Evolutionary conservation across 208 protist genomes (phyloP).

Genomic region (Crithidia brevicula): DNA sequence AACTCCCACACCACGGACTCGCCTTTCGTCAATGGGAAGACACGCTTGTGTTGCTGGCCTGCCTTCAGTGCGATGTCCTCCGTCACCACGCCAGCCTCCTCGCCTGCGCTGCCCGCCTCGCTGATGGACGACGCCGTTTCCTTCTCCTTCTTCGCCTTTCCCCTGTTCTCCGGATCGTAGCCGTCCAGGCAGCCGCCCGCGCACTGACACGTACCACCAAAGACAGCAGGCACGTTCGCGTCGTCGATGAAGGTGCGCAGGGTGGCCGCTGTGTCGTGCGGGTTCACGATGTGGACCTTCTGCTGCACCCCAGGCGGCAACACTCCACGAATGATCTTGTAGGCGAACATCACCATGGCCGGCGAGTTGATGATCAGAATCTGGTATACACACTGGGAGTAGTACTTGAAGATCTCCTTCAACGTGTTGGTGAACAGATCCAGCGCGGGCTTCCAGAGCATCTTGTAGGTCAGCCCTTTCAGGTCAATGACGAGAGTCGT

Average conservation of each 20-base stretch:
- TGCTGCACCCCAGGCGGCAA: slow-evolving; percentile 34
- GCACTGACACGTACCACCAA: slow-evolving; percentile 60
- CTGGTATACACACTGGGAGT: slow-evolving; percentile 54
- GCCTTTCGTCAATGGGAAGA: slow-evolving; percentile 31
- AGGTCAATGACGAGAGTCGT: slow-evolving; percentile 54
- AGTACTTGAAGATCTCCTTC: slow-evolving; percentile 37
- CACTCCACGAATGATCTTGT: slow-evolving; percentile 53
- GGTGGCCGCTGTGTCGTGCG: slow-evolving; percentile 39
- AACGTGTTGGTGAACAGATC: slow-evolving; percentile 49
- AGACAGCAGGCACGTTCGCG: slow-evolving; percentile 41
- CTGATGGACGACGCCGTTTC: background rate
- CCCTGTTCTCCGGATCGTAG: slow-evolving; percentile 26
- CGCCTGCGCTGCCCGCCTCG: slow-evolving; percentile 1
- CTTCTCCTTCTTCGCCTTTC: background rate
- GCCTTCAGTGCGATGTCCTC: slow-evolving; percentile 48
- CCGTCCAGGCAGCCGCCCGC: slow-evolving; percentile 39
- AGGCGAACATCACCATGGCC: slow-evolving; percentile 58
- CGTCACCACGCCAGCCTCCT: slow-evolving; percentile 33
- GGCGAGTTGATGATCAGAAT: slow-evolving; percentile 67
- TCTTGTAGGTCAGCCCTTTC: slow-evolving; percentile 54
- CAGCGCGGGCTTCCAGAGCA: slow-evolving; percentile 64
- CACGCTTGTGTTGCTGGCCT: slow-evolving; percentile 34
- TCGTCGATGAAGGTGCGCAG: slow-evolving; percentile 48
- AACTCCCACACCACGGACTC: slow-evolving; percentile 65
- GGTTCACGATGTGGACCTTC: slow-evolving; percentile 51